Conservation (phyloP, 352 stramenopile genomes). For the Phytophthora litchii region DNA sequence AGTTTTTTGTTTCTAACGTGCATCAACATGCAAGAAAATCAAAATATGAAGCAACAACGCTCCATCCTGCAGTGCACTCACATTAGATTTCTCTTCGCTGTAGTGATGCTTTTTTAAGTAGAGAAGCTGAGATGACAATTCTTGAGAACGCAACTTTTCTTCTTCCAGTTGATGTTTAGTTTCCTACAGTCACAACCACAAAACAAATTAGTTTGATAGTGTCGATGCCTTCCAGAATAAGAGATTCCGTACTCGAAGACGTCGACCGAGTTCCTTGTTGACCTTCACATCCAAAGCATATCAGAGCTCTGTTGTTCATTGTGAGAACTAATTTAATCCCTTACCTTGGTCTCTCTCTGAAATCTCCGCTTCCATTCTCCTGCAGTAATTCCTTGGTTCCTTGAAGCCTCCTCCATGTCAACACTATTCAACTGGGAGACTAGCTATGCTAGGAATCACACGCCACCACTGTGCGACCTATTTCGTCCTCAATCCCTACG, state of each 20-base stretch:
- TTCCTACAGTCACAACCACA: conserved; percentile 33
- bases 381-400: conserved; percentile 9
- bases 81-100: conserved; percentile 11
- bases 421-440: background rate
- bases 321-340: background rate
- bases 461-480: conserved; percentile 5
- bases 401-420: conserved; percentile 17
- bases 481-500: conserved; percentile 22
- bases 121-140: conserved; percentile 39
- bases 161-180: conserved; percentile 54
- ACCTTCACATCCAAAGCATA: conserved; percentile 41
- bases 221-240: too few relatives aligned
- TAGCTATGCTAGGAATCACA: background rate
- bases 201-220: background rate
- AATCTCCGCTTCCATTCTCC: conserved; percentile 72
- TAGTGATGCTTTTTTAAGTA: conserved; percentile 26
- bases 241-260: conserved; percentile 52
- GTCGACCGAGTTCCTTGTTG: conserved; percentile 74
- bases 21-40: background rate
- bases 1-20: conserved; percentile 12
- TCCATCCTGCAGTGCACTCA: conserved; percentile 3
- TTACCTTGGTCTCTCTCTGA: conserved; percentile 70
- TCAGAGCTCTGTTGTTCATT: background rate
- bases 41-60: too few relatives aligned
- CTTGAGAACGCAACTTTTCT: conserved; percentile 42